Conservation (phyloP, 228 moss, liverwort and hornwort genomes). For the Sphagnum fallax region DNA sequence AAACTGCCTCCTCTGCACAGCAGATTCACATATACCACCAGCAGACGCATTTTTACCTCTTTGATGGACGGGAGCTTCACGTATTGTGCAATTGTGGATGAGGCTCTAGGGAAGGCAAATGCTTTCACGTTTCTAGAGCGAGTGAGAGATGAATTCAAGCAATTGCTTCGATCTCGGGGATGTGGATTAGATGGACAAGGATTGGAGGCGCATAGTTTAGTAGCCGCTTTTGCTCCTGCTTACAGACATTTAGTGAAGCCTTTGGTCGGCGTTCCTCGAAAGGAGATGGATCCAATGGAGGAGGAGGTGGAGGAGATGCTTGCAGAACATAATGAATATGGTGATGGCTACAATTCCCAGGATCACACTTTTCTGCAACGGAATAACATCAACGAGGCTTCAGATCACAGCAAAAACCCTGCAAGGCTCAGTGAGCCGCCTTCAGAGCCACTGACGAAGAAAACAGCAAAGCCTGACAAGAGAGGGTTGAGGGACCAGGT, state of each 20-base stretch:
- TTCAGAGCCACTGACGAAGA: not conserved
- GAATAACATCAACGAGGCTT: not conserved
- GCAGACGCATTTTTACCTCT: conserved; percentile 30
- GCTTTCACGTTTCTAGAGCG: conserved; percentile 32
- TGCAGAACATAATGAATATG: too few species aligned
- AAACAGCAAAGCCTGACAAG: not conserved
- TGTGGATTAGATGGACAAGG: conserved; percentile 12
- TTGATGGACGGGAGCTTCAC: conserved; percentile 31
- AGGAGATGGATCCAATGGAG: conserved; percentile 30
- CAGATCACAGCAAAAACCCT: not conserved
- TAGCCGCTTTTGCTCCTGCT: conserved; percentile 24
- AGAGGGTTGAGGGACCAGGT: not conserved
- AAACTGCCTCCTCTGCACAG: conserved; percentile 27
- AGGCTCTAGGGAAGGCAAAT: conserved; percentile 37
- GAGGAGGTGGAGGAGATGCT: conserved; percentile 2
- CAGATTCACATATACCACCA: conserved; percentile 23
- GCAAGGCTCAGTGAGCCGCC: too few species aligned
- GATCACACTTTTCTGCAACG: not conserved
- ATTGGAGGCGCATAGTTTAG: conserved; percentile 13
- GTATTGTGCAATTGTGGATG: conserved; percentile 39
- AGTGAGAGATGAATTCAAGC: conserved; percentile 35
- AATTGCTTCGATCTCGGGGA: conserved; percentile 26
- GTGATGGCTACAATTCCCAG: not conserved
- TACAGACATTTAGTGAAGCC: conserved; percentile 29
- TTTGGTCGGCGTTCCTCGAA: conserved; percentile 32